Conservation (phyloP, 2,329 filamentous ascomycete genomes). For the Phyllosticta citrichinensis region DNA sequence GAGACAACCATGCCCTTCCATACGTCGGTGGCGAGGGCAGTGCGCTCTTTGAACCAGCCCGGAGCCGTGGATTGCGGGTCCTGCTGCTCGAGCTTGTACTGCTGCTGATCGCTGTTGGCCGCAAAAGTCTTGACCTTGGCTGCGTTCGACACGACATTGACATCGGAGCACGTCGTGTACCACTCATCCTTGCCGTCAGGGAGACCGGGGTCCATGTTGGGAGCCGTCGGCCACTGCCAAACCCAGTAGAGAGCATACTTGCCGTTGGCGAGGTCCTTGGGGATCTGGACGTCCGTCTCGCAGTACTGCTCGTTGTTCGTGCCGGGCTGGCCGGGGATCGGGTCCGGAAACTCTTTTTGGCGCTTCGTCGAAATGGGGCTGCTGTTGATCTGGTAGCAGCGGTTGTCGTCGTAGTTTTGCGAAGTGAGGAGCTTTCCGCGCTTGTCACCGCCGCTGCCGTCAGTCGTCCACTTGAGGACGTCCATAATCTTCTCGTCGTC, state of each 20-base stretch:
- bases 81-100: conserved; percentile 26
- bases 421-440: conserved; percentile 67
- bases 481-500: conserved; percentile 47
- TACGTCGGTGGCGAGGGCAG: conserved; percentile 25
- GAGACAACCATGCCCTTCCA: neutral
- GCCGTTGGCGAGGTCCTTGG: conserved; percentile 47
- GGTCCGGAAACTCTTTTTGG: conserved; percentile 45
- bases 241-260: conserved; percentile 82
- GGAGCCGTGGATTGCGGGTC: conserved; percentile 33
- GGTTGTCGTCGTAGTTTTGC: conserved; percentile 79
- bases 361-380: conserved; percentile 50
- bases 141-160: conserved; percentile 30
- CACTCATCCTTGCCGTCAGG: conserved; percentile 39
- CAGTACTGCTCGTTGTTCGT: conserved; percentile 41
- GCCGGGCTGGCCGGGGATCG: conserved; percentile 39
- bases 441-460: conserved; percentile 71
- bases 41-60: conserved; percentile 28
- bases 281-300: conserved; percentile 70
- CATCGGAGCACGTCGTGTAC: conserved; percentile 46
- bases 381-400: conserved; percentile 74
- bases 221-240: conserved; percentile 71
- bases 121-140: conserved; percentile 11
- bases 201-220: conserved; percentile 27
- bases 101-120: conserved; percentile 2
- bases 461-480: conserved; percentile 71